A percentile compares a stretch with the other conserved stretches of the same genome.
Evolutionary conservation across 805 yeast species (phyloP).

Genomic region (Komagataella pastoris): DNA sequence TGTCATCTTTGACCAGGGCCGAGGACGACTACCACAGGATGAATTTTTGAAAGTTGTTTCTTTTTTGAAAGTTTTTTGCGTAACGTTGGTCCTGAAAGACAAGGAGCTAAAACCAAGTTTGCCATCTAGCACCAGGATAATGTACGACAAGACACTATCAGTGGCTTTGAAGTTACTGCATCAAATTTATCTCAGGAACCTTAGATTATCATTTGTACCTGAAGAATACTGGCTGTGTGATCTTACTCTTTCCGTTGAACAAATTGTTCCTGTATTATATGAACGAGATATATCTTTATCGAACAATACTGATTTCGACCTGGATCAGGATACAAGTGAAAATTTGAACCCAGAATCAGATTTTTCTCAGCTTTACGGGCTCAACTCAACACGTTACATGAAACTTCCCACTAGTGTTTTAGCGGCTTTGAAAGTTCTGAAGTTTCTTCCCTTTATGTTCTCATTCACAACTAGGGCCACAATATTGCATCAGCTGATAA

Average conservation of each 20-base stretch:
- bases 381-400: background rate
- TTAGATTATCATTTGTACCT: background rate
- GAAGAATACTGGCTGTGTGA: background rate
- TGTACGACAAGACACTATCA: background rate
- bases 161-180: background rate
- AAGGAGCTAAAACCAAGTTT: background rate
- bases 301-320: background rate
- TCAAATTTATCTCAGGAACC: background rate
- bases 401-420: background rate
- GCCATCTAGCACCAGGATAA: background rate
- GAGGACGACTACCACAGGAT: conserved; percentile 23
- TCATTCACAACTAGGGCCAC: conserved; percentile 65
- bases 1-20: conserved; percentile 29
- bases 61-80: conserved; percentile 19
- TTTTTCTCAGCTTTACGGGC: background rate
- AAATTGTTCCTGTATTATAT: background rate
- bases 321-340: background rate
- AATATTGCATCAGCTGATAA: conserved; percentile 53
- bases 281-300: background rate
- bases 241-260: background rate
- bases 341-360: background rate
- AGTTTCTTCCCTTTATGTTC: conserved; percentile 65
- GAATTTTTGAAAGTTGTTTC: conserved; percentile 36
- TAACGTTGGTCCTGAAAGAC: background rate
- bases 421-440: conserved; percentile 14